Evolutionary conservation across 768 basidiomycete genomes (phyloP).

Genomic region (Coprinellus micaceus): DNA sequence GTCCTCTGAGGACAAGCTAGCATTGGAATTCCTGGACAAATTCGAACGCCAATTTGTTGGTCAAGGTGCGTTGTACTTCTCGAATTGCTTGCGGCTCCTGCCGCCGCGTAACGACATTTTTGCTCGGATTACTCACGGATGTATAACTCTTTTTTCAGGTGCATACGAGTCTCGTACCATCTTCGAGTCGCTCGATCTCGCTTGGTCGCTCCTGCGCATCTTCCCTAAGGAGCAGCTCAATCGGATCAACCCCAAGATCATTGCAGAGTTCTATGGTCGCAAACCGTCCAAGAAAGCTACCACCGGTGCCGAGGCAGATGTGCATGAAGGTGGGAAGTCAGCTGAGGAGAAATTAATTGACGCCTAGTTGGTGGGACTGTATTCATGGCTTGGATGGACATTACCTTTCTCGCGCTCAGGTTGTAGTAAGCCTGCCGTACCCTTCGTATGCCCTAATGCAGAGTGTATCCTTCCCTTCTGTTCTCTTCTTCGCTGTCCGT

Average conservation of each 20-base stretch:
- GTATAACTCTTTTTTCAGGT: constrained; percentile 41
- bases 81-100: constrained; percentile 5
- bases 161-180: constrained; percentile 93
- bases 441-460: not conserved
- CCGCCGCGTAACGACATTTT: not conserved
- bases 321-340: constrained; percentile 28
- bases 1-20: constrained; percentile 92
- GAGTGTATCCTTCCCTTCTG: not conserved
- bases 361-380: constrained; percentile 35
- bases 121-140: not conserved
- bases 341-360: constrained; percentile 47
- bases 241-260: constrained; percentile 95
- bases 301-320: constrained; percentile 46
- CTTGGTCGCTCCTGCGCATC: constrained; percentile 93
- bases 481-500: not conserved
- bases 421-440: not conserved
- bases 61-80: constrained; percentile 72
- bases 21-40: constrained; percentile 95
- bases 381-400: constrained; percentile 4
- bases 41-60: constrained; percentile 98
- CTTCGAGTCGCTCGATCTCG: constrained; percentile 95
- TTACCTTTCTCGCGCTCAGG: constrained; percentile 9
- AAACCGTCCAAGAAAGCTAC: constrained; percentile 66
- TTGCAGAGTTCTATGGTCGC: constrained; percentile 88
- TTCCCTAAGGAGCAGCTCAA: constrained; percentile 99